Evolutionary conservation across 2,329 filamentous ascomycete genomes (phyloP).

Genomic region (Lachnellula occidentalis): DNA sequence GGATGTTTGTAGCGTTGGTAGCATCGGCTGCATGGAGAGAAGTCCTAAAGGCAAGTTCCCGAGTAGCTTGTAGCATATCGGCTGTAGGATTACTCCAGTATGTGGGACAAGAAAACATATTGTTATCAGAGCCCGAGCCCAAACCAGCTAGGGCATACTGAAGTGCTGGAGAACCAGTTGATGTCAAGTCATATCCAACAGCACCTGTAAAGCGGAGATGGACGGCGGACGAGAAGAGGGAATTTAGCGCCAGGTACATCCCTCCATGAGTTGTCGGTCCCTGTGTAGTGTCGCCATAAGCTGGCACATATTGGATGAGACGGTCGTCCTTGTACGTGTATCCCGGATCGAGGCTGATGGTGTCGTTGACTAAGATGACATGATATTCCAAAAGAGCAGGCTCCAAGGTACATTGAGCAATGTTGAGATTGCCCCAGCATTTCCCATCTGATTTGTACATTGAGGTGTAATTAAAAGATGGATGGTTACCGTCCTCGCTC

Average conservation of each 20-base stretch:
- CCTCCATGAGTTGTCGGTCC: constrained; percentile 2
- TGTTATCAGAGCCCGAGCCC: not conserved
- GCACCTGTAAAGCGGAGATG: not conserved
- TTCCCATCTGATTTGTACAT: not conserved
- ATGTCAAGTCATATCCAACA: not conserved
- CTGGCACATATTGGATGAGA: not conserved
- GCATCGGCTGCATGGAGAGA: constrained; percentile 4
- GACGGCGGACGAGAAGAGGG: not conserved
- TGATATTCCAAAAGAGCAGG: constrained; percentile 1
- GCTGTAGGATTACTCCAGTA: constrained; percentile 11
- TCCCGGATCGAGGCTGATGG: not conserved
- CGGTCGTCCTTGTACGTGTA: not conserved
- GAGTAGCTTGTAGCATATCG: constrained; percentile 8
- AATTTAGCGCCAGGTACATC: not conserved
- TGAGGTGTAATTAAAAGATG: not conserved
- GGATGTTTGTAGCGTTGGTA: not conserved
- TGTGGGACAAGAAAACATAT: not conserved
- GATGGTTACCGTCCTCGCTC: not conserved
- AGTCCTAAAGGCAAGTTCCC: constrained; percentile 8
- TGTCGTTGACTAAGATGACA: not conserved
- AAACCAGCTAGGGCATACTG: not conserved
- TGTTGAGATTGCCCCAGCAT: not conserved
- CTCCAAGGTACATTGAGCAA: not conserved
- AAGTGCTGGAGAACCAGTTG: not conserved
- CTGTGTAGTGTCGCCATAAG: not conserved